A percentile compares a stretch with the other conserved stretches of the same genome.
These are phyloP conservation scores for Acacia concinna DNA, from an alignment of 331 rosid genomes.

Conservation along the genomic window DNA sequence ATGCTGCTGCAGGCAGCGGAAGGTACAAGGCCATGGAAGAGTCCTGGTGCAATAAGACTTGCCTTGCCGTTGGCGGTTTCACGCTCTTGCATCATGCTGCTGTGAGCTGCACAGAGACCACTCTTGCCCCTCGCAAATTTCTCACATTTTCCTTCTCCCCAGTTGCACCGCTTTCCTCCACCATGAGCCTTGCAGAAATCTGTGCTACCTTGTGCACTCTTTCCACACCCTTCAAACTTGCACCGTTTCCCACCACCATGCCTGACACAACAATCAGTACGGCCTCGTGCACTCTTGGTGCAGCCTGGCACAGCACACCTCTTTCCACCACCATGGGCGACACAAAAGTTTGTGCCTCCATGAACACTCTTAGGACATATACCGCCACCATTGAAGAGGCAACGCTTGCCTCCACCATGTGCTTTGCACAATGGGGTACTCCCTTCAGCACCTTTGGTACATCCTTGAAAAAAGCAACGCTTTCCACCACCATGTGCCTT, in stretches of 20 bases:
- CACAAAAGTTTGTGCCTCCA: constrained; percentile 95
- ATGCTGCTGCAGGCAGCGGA: constrained; percentile 61
- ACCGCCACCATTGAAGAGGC: constrained; percentile 91
- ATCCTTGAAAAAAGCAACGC: constrained; percentile 89
- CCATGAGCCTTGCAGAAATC: constrained; percentile 99
- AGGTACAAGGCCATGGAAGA: constrained; percentile 83
- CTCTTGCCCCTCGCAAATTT: constrained; percentile 95
- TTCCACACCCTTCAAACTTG: constrained; percentile 72
- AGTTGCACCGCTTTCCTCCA: constrained; percentile 90
- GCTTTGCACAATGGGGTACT: constrained; percentile 99
- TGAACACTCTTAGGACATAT: constrained; percentile 98
- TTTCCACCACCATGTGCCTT: constrained; percentile 99
- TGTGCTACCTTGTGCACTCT: constrained; percentile 99
- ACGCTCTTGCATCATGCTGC: constrained; percentile 67
- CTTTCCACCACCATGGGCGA: constrained; percentile 99
- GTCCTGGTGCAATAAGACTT: constrained; percentile 78
- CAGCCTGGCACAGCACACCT: constrained; percentile 88
- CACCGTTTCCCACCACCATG: constrained; percentile 99
- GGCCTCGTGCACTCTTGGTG: constrained; percentile 96
- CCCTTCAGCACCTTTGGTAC: constrained; percentile 98
- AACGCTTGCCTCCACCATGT: constrained; percentile 98
- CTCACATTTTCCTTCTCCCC: constrained; percentile 93
- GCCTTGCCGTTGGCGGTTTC: constrained; percentile 52
- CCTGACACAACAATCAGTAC: constrained; percentile 92
- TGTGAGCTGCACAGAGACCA: constrained; percentile 96